Base-by-base conservation (phyloP, 352 stramenopile species). In the Globisporangium splendens region DNA sequence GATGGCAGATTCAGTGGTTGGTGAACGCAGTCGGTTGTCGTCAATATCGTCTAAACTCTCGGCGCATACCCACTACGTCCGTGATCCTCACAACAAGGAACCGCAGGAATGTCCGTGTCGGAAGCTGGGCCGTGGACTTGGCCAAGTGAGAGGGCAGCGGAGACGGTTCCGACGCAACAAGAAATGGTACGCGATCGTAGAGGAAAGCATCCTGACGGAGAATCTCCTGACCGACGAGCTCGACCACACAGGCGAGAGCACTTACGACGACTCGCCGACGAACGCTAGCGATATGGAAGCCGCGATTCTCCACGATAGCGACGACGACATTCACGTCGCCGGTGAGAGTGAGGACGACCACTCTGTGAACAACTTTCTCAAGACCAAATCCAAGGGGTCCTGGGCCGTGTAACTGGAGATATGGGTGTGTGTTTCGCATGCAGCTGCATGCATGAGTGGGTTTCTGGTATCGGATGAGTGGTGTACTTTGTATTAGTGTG, bases 131-230 rank as follows among this genome's bases (percentile, higher is more conserved):
- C 70, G 69, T 12, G 75, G 73, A 0, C 67, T 77, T 6, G 63
- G 53, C 18, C 64, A 63, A 11, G 57, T 72, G 18, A 60, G 65
- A 4, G 48, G 56, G 2, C 66, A 77, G 14, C 67, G 68, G 21
- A 72, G 60, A 38, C 69, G 72, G 0, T 88, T 88, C 59, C 75
- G 66, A 41, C 70, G 74, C 17, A 72, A 63, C 54, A 86, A 83
- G 24, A 77, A 71, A 56, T 78, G 70, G 73, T 63, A 79, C 22
- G 59, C 73, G 17, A 71, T 75, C 56, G 69, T 74, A 41, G 70
- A 82, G 49, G 68, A 77, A 18, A 69, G 46, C 20, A 54, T 77
- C 14, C 66, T 67, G 35, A 77, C 70, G 2, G 62, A 75, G 28
- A 82, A 75, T 22, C 38, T 77, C 48, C 54, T 68, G 13, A 50